Conservation (phyloP, 371 early-diverging fungal genomes). For the Mucor racemosus region DNA sequence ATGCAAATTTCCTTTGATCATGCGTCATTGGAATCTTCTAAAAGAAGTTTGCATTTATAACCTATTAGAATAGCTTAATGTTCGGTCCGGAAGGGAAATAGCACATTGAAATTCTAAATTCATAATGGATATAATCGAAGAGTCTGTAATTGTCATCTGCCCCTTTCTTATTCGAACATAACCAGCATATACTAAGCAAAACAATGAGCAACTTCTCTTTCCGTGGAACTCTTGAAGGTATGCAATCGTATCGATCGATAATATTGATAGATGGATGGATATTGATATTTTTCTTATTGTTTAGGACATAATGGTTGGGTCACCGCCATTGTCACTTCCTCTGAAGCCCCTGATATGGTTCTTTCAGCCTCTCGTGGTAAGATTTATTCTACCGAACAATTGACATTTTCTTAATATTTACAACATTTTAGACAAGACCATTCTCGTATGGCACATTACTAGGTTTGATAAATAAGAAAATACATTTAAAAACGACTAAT, state of each 20-base stretch:
- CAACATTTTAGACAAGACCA: slow-evolving; percentile 75
- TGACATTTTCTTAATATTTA: no score
- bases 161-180: no score
- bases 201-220: slow-evolving; percentile 46
- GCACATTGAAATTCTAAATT: no score
- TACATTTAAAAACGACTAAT: no score
- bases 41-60: no score
- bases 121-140: no score
- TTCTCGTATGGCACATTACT: slow-evolving; percentile 95
- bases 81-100: no score
- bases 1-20: neutral
- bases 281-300: slow-evolving; percentile 12
- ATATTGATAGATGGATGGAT: slow-evolving; percentile 18
- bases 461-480: no score
- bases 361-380: slow-evolving; percentile 85
- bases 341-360: slow-evolving; percentile 92
- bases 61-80: no score
- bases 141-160: no score
- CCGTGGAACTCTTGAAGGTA: slow-evolving; percentile 46
- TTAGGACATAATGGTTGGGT: slow-evolving; percentile 60
- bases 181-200: slow-evolving; percentile 19
- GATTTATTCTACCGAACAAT: no score
- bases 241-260: neutral
- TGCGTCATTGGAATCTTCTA: neutral
- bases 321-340: slow-evolving; percentile 94